Base-by-base conservation (phyloP, 2,329 filamentous ascomycete species). In the Neocucurbitaria cava region DNA sequence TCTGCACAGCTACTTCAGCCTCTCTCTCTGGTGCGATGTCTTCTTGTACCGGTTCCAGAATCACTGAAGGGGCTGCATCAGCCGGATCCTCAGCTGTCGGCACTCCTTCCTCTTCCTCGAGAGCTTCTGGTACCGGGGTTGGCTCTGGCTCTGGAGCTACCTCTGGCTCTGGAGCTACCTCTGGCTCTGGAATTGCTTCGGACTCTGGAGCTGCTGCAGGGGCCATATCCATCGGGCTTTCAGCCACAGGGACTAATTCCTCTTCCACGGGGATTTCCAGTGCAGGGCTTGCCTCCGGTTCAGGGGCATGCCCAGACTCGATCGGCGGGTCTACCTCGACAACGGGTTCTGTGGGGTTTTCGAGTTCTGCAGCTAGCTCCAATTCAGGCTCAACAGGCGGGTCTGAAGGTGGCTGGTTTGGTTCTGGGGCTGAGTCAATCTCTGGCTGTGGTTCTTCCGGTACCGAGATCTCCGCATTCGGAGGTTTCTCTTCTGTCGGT, bases 101-200 rank as follows among this genome's bases (percentile, higher is more conserved):
- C 20, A 15, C 21, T 23, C 20, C 7, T 23, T 40, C 38, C 17
- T 13, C 36, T n/a, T 23, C 36, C 23, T 7, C 9, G 10, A 20
- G 15, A 9, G 9, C 36, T 11, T 39, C 18, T 5, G 18, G 18
- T 20, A 6, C 18, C 5, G 36, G 18, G 9, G 23, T 13, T 21
- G 36, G 35, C 9, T 38, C 35, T 8, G 35, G 18, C 6, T 38
- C 15, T 18, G 35, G 18, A 3, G 3, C 46, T 6, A 26, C 28
- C 26, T 49, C 42, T 26, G 38, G 45, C 8, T 43, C 55, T 24
- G 53, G 41, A 13, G 23, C 24, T 20, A 11, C 13, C 11, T 50
- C 55, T 31, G 24, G 54, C 18, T 21, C 41, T 36, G 21, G 23
- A n/a, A n/a, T n/a, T n/a, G n/a, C n/a, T n/a, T n/a, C n/a, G n/a